Percentiles rank a stretch among this genome's conserved stretches.
Evolutionary conservation across 306 rosid species (phyloP).

Genomic region (Prosopis cineraria): DNA sequence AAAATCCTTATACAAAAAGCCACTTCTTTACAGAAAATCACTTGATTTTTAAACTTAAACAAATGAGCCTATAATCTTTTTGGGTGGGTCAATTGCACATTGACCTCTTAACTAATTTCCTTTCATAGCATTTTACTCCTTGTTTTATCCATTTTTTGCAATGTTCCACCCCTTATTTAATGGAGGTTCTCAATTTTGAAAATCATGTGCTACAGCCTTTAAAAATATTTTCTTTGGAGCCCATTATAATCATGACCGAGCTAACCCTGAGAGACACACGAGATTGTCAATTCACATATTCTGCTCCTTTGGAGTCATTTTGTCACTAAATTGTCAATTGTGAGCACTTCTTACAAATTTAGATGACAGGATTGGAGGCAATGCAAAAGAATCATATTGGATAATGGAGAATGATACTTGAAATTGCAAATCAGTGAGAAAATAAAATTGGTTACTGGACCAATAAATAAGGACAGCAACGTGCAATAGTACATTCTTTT

Average conservation of each 20-base stretch:
- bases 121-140: neutral
- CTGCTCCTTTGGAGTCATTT: neutral
- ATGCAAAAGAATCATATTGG: neutral
- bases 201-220: neutral
- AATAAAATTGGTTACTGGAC: neutral
- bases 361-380: neutral
- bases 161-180: neutral
- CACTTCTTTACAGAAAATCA: too few species aligned
- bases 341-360: neutral
- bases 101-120: neutral
- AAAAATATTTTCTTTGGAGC: too few species aligned
- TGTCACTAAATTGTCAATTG: neutral
- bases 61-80: neutral
- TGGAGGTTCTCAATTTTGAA: neutral
- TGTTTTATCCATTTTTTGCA: neutral
- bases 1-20: too few species aligned
- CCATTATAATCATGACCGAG: neutral
- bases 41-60: too few species aligned
- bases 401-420: neutral
- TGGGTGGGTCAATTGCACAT: neutral
- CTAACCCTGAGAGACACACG: neutral
- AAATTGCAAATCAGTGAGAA: constrained; percentile 14
- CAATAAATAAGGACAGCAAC: constrained; percentile 18
- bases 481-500: neutral
- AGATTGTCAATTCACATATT: neutral